These are phyloP conservation scores for Alternaria sp. DNA, from an alignment of 2,329 filamentous ascomycete species.

Conservation along the genomic window DNA sequence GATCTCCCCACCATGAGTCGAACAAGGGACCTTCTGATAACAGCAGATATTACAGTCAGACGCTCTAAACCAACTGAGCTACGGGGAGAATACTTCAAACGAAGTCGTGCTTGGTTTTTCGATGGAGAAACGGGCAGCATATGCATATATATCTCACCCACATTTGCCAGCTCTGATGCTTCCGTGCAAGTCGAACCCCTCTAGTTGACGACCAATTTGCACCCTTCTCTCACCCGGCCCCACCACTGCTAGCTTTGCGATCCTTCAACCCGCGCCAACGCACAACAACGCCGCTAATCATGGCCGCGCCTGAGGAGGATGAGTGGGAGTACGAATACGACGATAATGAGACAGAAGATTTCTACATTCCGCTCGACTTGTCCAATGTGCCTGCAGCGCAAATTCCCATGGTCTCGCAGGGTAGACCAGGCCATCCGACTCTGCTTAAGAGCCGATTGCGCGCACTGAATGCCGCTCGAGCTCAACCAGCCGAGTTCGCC, in stretches of 20 bases:
- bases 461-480: constrained; percentile 33
- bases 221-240: background rate
- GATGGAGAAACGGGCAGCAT: background rate
- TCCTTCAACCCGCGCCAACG: background rate
- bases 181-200: background rate
- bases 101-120: constrained; percentile 22
- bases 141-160: too few relatives aligned
- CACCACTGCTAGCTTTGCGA: background rate
- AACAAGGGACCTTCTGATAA: constrained; percentile 44
- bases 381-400: constrained; percentile 47
- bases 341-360: constrained; percentile 60
- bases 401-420: constrained; percentile 21
- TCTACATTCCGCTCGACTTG: constrained; percentile 67
- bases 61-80: constrained; percentile 47
- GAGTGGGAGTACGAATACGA: constrained; percentile 69
- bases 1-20: constrained; percentile 43
- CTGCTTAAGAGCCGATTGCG: constrained; percentile 38
- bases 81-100: constrained; percentile 26
- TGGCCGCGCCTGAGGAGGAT: constrained; percentile 42
- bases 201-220: background rate
- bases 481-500: constrained; percentile 14
- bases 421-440: constrained; percentile 31
- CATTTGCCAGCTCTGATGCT: background rate
- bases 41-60: constrained; percentile 46
- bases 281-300: constrained; percentile 12